Percentiles rank a stretch among this genome's conserved stretches.
Conservation (phyloP, 345 rosid genomes). For the Bruguiera sexangula region DNA sequence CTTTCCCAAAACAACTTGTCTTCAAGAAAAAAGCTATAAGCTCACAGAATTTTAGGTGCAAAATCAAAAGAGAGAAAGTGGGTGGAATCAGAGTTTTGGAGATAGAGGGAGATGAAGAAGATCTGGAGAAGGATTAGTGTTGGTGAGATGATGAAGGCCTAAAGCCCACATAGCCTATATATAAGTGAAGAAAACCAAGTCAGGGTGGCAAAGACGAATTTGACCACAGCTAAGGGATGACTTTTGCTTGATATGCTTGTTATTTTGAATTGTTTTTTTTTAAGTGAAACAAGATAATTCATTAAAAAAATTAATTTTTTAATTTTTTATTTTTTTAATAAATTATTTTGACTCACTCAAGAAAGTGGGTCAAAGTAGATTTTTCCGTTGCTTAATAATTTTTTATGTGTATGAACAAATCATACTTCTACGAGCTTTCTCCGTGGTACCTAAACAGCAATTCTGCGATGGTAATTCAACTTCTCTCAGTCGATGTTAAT, state of each 20-base stretch:
- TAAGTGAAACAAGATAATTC: too few species aligned
- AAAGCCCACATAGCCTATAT: conserved; percentile 6
- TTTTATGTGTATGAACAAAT: background rate
- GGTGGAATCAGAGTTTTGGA: background rate
- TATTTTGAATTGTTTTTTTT: too few species aligned
- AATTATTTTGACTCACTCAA: too few species aligned
- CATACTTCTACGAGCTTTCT: conserved; percentile 24
- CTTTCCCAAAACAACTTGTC: background rate
- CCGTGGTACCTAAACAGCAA: conserved; percentile 27
- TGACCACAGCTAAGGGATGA: conserved; percentile 24
- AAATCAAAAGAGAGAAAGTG: background rate
- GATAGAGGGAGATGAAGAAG: background rate
- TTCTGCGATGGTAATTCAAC: too few species aligned
- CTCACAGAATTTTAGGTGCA: background rate
- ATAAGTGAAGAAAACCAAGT: conserved; percentile 6
- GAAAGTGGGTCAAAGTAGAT: too few species aligned
- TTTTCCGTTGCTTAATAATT: background rate
- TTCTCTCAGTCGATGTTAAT: too few species aligned
- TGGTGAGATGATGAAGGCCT: conserved; percentile 25
- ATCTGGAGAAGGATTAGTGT: background rate
- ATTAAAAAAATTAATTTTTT: too few species aligned
- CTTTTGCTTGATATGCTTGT: background rate
- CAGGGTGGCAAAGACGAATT: conserved; percentile 17
- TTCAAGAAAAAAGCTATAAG: background rate
- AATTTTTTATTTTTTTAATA: too few species aligned